phyloP scores from a whole-genome alignment of 2,329 filamentous ascomycete species.

The Colletotrichum aenigma region DNA sequence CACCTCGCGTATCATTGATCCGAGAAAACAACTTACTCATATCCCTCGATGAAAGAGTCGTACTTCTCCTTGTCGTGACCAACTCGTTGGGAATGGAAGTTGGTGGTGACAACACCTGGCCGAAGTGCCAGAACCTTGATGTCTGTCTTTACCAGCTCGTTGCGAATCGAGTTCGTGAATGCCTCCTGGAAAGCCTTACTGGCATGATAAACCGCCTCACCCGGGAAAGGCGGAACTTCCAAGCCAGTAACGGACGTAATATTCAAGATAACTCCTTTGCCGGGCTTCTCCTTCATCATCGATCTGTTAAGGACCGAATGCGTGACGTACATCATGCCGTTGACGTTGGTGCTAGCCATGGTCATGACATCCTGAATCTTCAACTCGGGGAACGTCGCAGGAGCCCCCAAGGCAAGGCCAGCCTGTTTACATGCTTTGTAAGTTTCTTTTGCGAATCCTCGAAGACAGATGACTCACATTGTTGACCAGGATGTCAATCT shows the following conservation, averaged over 20 bases:
- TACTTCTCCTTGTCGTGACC: conserved; percentile 45
- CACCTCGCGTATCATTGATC: background rate
- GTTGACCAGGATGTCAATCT: conserved; percentile 50
- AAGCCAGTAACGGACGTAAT: conserved; percentile 50
- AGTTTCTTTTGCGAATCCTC: background rate
- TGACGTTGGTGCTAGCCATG: conserved; percentile 53
- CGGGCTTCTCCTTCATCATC: conserved; percentile 40
- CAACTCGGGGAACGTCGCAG: conserved; percentile 43
- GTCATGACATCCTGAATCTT: conserved; percentile 43
- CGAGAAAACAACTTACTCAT: conserved; percentile 26
- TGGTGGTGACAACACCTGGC: conserved; percentile 50
- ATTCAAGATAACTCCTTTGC: conserved; percentile 47
- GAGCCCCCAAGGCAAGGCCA: conserved; percentile 51
- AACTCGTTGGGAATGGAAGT: conserved; percentile 52
- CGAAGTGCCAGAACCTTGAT: conserved; percentile 50
- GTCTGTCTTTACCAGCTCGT: conserved; percentile 48
- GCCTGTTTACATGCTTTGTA: conserved; percentile 27
- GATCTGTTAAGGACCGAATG: conserved; percentile 47
- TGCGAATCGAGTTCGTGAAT: conserved; percentile 52
- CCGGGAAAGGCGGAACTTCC: conserved; percentile 51
- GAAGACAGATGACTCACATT: conserved; percentile 31
- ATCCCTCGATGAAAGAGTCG: conserved; percentile 48
- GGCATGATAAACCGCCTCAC: conserved; percentile 53
- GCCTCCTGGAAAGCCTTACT: conserved; percentile 51
- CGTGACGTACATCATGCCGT: conserved; percentile 49